These are phyloP conservation scores for Hylodesmum podocarpum DNA, from an alignment of 306 rosid species.

Conservation along the genomic window DNA sequence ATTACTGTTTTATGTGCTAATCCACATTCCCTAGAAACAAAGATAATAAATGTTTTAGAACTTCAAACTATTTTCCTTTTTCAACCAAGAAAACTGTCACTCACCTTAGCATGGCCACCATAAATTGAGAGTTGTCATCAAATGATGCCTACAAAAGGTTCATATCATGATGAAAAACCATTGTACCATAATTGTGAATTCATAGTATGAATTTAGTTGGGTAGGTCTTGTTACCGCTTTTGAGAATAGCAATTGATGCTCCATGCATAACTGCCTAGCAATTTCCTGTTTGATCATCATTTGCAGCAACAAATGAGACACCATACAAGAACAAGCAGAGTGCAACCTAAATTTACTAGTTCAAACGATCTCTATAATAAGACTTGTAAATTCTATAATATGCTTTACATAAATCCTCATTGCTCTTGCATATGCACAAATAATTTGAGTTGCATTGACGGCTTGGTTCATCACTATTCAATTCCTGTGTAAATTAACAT, in stretches of 20 bases:
- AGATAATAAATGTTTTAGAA: conserved; percentile 25
- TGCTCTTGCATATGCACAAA: background rate
- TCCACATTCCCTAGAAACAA: conserved; percentile 81
- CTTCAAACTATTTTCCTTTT: background rate
- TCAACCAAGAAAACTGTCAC: conserved; percentile 34
- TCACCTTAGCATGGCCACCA: conserved; percentile 87
- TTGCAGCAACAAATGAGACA: conserved; percentile 30
- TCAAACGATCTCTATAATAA: background rate
- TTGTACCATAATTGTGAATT: background rate
- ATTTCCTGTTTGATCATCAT: conserved; percentile 72
- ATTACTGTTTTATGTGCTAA: conserved; percentile 88
- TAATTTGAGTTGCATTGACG: conserved; percentile 6
- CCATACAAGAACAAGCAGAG: background rate
- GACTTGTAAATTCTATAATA: background rate
- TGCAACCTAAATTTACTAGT: conserved; percentile 16
- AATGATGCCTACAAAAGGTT: conserved; percentile 71
- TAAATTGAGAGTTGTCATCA: conserved; percentile 92
- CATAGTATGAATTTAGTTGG: background rate
- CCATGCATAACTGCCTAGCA: conserved; percentile 85
- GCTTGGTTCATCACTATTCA: conserved; percentile 18
- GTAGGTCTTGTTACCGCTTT: conserved; percentile 64
- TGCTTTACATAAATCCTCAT: background rate
- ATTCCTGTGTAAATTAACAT: background rate
- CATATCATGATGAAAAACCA: conserved; percentile 32
- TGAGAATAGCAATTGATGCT: conserved; percentile 76